Base-by-base conservation (phyloP, 768 basidiomycete species). In the Cystoderma amianthinum region DNA sequence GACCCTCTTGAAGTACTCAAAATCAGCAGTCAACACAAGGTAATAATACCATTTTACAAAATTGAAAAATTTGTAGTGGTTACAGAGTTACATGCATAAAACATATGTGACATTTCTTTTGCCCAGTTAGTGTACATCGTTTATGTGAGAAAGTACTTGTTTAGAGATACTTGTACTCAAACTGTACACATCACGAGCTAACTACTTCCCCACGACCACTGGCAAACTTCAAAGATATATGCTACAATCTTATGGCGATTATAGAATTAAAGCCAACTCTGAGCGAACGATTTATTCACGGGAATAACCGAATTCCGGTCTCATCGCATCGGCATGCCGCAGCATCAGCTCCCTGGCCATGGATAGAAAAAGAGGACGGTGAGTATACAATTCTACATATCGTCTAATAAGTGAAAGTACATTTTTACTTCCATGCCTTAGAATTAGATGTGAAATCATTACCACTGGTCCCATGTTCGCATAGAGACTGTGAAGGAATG, bases 391-490 rank as follows among this genome's bases (percentile, higher is more conserved):
- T 9, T 36, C 17, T n/a, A 36, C 18, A n/a, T 36, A 19, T 36
- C 18, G 28, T 45, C 2, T 7, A 36, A 7, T 30, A 15, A 19
- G 7, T 20, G 13, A 15, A 6, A 9, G 9, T 36, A 19, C 7
- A 7, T n/a, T 19, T 19, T 6, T 17, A 36, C 12, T 19, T 6
- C 7, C 12, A 36, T 40, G 21, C 28, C 17, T 23, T 13, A 12
- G 64, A 70, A 40, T 48, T 69, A 16, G 54, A 49, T 10, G 57
- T 42, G 17, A 51, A 56, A 15, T 36, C 53, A 5, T 61, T 64
- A 2, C 62, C 68, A 2, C 60, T 68, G 7, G 66, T 68, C 1
- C 45, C 53, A 16, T 72, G 69, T 44, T 54, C 62, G 36, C 71
- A 69, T 38, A 44, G 41, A 12, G 39, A 44, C 24, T 71, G 71